These are phyloP conservation scores for Mucor sp. DNA, from an alignment of 371 early-diverging fungal species.

Conservation along the genomic window DNA sequence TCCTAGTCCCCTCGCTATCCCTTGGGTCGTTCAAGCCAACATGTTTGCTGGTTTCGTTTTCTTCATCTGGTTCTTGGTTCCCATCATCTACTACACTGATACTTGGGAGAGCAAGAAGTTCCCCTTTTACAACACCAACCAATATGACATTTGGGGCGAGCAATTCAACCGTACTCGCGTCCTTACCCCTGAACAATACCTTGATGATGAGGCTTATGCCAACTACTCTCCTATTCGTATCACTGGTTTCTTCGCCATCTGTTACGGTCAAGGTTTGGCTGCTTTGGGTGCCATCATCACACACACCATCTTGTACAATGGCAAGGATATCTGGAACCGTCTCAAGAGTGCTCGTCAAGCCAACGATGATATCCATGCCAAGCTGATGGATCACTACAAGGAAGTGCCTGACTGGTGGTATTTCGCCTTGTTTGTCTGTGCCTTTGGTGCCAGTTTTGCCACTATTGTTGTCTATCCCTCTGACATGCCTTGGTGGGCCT, in stretches of 20 bases:
- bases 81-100: slow-evolving; percentile 66
- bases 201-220: slow-evolving; percentile 65
- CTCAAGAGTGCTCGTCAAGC: slow-evolving; percentile 51
- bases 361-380: slow-evolving; percentile 58
- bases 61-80: slow-evolving; percentile 72
- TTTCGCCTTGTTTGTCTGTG: slow-evolving; percentile 45
- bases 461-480: slow-evolving; percentile 52
- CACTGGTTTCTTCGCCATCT: slow-evolving; percentile 74
- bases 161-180: slow-evolving; percentile 57
- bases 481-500: slow-evolving; percentile 66
- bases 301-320: slow-evolving; percentile 68
- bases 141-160: slow-evolving; percentile 55
- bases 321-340: slow-evolving; percentile 60
- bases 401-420: slow-evolving; percentile 76
- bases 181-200: slow-evolving; percentile 56
- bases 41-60: slow-evolving; percentile 64
- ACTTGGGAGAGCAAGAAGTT: slow-evolving; percentile 63
- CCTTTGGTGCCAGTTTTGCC: slow-evolving; percentile 37
- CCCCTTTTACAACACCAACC: slow-evolving; percentile 59
- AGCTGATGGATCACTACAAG: slow-evolving; percentile 58
- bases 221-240: slow-evolving; percentile 74
- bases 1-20: slow-evolving; percentile 44
- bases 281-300: slow-evolving; percentile 66
- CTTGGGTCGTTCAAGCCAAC: slow-evolving; percentile 71
- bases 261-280: slow-evolving; percentile 69